These are phyloP conservation scores for Aspergillus ustus DNA, from an alignment of 2,329 filamentous ascomycete genomes.

Conservation along the genomic window DNA sequence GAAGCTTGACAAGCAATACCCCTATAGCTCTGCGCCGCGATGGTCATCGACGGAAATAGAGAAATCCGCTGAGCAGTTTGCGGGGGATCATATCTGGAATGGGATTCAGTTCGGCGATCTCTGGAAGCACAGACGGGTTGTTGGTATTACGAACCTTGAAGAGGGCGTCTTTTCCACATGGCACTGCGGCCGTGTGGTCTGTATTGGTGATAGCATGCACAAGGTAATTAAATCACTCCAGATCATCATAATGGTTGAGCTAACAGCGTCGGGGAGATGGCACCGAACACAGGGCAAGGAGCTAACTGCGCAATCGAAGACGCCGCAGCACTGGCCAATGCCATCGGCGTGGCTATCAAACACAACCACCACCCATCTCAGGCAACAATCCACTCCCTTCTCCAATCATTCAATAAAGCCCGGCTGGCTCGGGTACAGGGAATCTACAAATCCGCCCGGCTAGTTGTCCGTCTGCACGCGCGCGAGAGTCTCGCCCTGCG, in stretches of 20 bases:
- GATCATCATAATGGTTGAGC: neutral
- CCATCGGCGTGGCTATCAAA: neutral
- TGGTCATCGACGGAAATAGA: slow-evolving; percentile 12
- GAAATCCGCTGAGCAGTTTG: neutral
- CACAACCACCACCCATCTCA: neutral
- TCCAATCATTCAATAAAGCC: slow-evolving; percentile 9
- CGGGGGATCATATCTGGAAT: slow-evolving; percentile 7
- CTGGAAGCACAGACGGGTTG: slow-evolving; percentile 21
- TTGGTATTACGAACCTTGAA: slow-evolving; percentile 25
- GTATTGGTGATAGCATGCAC: slow-evolving; percentile 32
- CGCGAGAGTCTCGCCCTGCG: slow-evolving; percentile 18
- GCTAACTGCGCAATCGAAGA: slow-evolving; percentile 47
- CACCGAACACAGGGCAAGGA: slow-evolving; percentile 42
- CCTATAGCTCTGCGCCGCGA: slow-evolving; percentile 15
- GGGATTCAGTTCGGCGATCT: slow-evolving; percentile 22
- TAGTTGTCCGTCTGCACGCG: slow-evolving; percentile 22
- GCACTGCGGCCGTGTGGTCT: slow-evolving; percentile 25
- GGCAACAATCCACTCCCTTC: slow-evolving; percentile 1
- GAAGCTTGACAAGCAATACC: slow-evolving; percentile 26
- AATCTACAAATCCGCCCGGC: slow-evolving; percentile 18
- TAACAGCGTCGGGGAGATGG: slow-evolving; percentile 27
- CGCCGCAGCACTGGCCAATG: slow-evolving; percentile 29
- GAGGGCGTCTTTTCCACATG: slow-evolving; percentile 28
- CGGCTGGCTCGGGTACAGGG: slow-evolving; percentile 14
- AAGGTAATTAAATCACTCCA: slow-evolving; percentile 20